phyloP scores from a whole-genome alignment of 2,329 filamentous ascomycete species.

The Nothopassalora personata region DNA sequence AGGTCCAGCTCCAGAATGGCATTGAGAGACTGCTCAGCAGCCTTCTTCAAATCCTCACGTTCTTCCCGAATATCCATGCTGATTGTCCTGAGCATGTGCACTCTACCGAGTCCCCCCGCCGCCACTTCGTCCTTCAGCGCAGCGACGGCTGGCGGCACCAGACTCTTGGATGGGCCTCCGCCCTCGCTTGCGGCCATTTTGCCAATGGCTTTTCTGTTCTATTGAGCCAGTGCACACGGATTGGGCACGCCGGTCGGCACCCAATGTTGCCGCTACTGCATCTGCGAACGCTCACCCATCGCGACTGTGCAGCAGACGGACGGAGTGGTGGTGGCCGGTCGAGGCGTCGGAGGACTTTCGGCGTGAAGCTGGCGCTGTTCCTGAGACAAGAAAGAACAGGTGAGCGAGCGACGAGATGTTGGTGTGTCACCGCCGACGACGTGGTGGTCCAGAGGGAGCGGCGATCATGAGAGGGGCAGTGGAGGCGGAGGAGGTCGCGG shows the following conservation, averaged over 20 bases:
- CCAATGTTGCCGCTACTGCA: slow-evolving; percentile 9
- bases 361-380: neutral
- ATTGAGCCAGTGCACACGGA: slow-evolving; percentile 4
- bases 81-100: slow-evolving; percentile 56
- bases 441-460: neutral
- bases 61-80: slow-evolving; percentile 91
- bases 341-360: neutral
- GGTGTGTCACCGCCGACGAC: neutral
- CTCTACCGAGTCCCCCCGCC: slow-evolving; percentile 17
- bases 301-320: slow-evolving; percentile 13
- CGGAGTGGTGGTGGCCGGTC: neutral
- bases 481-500: neutral
- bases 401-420: neutral
- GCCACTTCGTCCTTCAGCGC: slow-evolving; percentile 39
- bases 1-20: slow-evolving; percentile 92
- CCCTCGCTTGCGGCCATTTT: slow-evolving; percentile 18
- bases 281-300: slow-evolving; percentile 8
- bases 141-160: slow-evolving; percentile 42
- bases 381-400: neutral
- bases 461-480: neutral
- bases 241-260: slow-evolving; percentile 6
- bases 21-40: slow-evolving; percentile 92
- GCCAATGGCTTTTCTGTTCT: neutral
- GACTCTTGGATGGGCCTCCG: slow-evolving; percentile 21
- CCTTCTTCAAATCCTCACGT: slow-evolving; percentile 87